phyloP scores from a whole-genome alignment of 1,139 yeast species.

The Debaryomyces psychrophilus region DNA sequence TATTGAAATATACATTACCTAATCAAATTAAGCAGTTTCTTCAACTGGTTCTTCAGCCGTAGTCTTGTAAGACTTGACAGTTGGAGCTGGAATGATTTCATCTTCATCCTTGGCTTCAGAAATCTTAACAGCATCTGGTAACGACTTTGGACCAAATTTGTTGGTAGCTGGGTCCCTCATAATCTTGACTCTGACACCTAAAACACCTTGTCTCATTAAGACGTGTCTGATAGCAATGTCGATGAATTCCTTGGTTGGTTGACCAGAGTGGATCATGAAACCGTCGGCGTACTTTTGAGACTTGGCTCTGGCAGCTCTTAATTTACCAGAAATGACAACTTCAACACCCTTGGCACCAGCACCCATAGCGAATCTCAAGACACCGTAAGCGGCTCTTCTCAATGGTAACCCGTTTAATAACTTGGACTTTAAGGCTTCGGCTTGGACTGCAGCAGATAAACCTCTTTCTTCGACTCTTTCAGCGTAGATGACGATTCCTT shows the following conservation, averaged over 20 bases:
- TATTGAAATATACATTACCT: slow-evolving; percentile 4
- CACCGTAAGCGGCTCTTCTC: slow-evolving; percentile 99
- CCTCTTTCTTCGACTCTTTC: slow-evolving; percentile 99
- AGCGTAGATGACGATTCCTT: slow-evolving; percentile 93
- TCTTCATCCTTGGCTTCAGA: slow-evolving; percentile 98
- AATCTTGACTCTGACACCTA: slow-evolving; percentile 99
- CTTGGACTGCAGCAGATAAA: slow-evolving; percentile 99
- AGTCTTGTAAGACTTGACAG: slow-evolving; percentile 70
- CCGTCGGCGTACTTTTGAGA: slow-evolving; percentile 99
- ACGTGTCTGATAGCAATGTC: slow-evolving; percentile 99
- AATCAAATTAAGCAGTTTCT: slow-evolving; percentile 35
- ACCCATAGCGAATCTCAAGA: slow-evolving; percentile 99
- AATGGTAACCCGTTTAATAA: slow-evolving; percentile 98
- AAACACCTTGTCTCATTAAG: slow-evolving; percentile 99
- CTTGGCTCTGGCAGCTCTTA: slow-evolving; percentile 99
- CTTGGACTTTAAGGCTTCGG: slow-evolving; percentile 98
- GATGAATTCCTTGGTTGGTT: slow-evolving; percentile 98
- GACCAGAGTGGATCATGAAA: slow-evolving; percentile 99
- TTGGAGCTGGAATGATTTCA: slow-evolving; percentile 76
- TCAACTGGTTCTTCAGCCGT: slow-evolving; percentile 39
- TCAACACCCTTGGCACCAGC: slow-evolving; percentile 99
- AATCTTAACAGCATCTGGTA: slow-evolving; percentile 95
- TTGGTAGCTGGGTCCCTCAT: slow-evolving; percentile 98
- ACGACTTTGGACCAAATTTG: slow-evolving; percentile 85
- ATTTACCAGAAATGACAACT: slow-evolving; percentile 98